Evolutionary conservation across 2,329 filamentous ascomycete genomes (phyloP).

Genomic region (Colletotrichum limetticola): DNA sequence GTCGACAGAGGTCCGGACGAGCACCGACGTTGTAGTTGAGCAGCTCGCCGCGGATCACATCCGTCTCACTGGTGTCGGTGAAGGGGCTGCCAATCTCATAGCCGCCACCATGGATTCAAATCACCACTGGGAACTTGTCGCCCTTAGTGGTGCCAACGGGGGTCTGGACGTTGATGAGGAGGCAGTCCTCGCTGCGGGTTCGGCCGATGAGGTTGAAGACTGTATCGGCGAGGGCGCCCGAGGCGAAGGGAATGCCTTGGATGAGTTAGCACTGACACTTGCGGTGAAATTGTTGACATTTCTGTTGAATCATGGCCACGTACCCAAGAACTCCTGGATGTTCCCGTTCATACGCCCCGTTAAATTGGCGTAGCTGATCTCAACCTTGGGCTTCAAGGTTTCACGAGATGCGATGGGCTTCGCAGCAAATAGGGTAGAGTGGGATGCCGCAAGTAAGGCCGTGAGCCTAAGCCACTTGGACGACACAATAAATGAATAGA

Average conservation of each 20-base stretch:
- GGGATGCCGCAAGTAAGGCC: neutral
- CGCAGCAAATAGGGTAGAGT: neutral
- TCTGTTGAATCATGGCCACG: neutral
- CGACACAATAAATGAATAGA: neutral
- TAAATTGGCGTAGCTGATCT: conserved; percentile 14
- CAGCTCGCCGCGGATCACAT: conserved; percentile 33
- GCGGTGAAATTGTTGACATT: neutral
- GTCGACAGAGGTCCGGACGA: conserved; percentile 47
- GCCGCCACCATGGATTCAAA: conserved; percentile 52
- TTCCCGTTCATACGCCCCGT: conserved; percentile 6
- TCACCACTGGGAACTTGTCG: conserved; percentile 51
- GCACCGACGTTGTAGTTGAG: conserved; percentile 46
- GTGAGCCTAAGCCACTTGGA: neutral
- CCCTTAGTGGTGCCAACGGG: conserved; percentile 52
- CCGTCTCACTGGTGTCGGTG: conserved; percentile 16
- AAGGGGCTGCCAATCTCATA: conserved; percentile 43
- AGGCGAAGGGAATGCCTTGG: conserved; percentile 20
- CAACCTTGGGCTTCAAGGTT: conserved; percentile 8
- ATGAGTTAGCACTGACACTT: neutral
- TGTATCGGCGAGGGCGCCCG: conserved; percentile 10
- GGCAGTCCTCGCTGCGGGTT: conserved; percentile 57
- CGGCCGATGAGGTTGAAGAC: conserved; percentile 13
- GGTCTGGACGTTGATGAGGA: conserved; percentile 59
- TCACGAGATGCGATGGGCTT: conserved; percentile 1
- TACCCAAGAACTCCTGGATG: conserved; percentile 15